Evolutionary conservation across 768 basidiomycete genomes (phyloP), one percentile per base, ranked within the genome.

Genomic region (Naganishia onofrii): DNA sequence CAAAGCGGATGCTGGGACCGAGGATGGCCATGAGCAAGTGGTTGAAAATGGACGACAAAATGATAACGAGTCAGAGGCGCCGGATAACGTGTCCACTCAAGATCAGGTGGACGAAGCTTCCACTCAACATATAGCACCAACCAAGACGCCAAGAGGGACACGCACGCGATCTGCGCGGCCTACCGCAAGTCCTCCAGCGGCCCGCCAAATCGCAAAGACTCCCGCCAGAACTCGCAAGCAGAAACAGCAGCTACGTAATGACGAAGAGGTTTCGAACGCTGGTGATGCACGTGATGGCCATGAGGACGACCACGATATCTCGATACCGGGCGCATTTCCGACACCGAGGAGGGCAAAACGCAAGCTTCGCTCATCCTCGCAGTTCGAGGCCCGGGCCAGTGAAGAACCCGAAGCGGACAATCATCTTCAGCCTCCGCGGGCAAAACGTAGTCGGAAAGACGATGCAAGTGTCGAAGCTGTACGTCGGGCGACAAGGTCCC

Each of bases 251-350:
- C 9, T 12, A 19, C 57, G n/a, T 23, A 21, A 58, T 58, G 31
- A 31, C 15, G 31, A 34, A 23, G 31, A 31, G 13, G 32, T 10
- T 9, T 23, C 36, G 57, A 36, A 58, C 13, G 57, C 34, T 3
- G 32, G 34, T 19, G 57, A 34, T 31, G 32, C 15, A 3, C 32
- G 10, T 31, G 38, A 63, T 23, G 48, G n/a, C 12, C 48, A 51
- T 12, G 60, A 63, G 6, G 42, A 63, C 23, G 23, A 44, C 38
- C 32, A 58, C 9, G 17, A 58, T 38, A 34, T 58, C 4, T 7
- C 57, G 12, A 63, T 63, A 26, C 60, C 60, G 12, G 60, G 60
- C 42, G 60, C 60, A 5, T 63, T 63, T 34, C 60, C 60, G n/a
- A 26, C 60, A 3, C 28, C 60, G n/a, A 28, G 23, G 10, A 44